These are phyloP conservation scores for Rutstroemia sp. DNA, from an alignment of 2,329 filamentous ascomycete species.

Conservation along the genomic window DNA sequence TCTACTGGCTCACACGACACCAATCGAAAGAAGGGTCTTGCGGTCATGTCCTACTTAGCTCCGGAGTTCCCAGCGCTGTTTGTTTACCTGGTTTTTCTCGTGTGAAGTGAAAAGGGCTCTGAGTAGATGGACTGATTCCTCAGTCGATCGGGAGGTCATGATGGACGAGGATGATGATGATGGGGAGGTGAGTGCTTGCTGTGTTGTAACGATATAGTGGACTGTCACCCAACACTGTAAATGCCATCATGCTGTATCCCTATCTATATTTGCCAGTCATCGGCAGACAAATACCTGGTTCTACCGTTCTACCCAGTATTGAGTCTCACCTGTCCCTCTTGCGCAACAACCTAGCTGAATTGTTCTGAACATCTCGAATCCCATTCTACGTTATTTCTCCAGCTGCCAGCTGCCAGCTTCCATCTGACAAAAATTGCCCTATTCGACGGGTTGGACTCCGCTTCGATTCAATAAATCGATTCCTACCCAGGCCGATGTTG, in stretches of 20 bases:
- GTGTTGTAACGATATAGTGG: neutral
- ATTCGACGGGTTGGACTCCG: constrained; percentile 2
- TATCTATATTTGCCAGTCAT: too few relatives aligned
- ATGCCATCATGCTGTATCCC: neutral
- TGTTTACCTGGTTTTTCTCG: constrained; percentile 2
- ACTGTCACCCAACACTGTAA: neutral
- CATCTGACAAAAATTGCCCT: neutral
- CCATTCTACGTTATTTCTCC: neutral
- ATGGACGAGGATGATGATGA: neutral
- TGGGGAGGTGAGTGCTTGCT: constrained; percentile 3
- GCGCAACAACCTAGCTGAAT: constrained; percentile 1
- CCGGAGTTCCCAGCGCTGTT: neutral
- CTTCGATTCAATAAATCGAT: constrained; percentile 2
- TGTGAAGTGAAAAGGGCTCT: neutral
- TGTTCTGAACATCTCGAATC: neutral
- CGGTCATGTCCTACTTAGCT: constrained; percentile 7
- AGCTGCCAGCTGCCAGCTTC: neutral
- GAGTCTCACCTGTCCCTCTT: neutral
- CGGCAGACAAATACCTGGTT: neutral
- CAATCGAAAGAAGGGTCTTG: constrained; percentile 6
- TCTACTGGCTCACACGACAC: neutral
- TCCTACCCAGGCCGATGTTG: constrained; percentile 3
- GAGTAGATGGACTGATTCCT: constrained; percentile 2
- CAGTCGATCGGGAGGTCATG: neutral
- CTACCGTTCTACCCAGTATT: neutral